A percentile compares a stretch with the other conserved stretches of the same genome.
phyloP scores from a whole-genome alignment of 768 basidiomycete species.

The Pleurotus djamor region DNA sequence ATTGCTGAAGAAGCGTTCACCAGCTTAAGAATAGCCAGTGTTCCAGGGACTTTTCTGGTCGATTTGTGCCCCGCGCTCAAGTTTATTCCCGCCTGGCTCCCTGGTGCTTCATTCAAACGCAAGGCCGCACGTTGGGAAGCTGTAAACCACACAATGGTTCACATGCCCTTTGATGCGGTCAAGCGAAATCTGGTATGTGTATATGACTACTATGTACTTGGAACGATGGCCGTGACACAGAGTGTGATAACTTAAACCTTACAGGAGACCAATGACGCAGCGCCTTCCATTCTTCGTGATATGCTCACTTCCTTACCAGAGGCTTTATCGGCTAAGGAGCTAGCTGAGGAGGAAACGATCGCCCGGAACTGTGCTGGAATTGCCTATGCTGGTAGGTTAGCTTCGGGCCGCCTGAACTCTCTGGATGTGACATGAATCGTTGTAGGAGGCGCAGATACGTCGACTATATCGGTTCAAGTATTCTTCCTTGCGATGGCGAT shows the following conservation, averaged over 20 bases:
- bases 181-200: conserved; percentile 10
- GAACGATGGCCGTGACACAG: too few relatives aligned
- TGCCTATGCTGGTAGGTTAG: background rate
- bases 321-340: background rate
- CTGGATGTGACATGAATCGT: background rate
- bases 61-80: conserved; percentile 16
- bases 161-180: conserved; percentile 9
- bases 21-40: background rate
- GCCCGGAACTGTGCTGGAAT: background rate
- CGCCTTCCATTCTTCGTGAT: background rate
- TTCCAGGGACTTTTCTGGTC: conserved; percentile 8
- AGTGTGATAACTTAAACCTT: background rate
- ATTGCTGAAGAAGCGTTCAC: background rate
- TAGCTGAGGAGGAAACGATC: background rate
- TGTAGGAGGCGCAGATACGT: conserved; percentile 11
- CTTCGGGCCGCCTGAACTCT: background rate
- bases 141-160: background rate
- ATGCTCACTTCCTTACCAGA: background rate
- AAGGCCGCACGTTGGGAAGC: conserved; percentile 11
- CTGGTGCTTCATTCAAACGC: conserved; percentile 25
- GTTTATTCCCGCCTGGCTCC: conserved; percentile 26
- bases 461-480: background rate
- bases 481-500: conserved; percentile 22
- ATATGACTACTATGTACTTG: background rate
- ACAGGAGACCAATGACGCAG: background rate